Conservation (phyloP, 2,329 filamentous ascomycete species). For the Hypoxylon sp. region DNA sequence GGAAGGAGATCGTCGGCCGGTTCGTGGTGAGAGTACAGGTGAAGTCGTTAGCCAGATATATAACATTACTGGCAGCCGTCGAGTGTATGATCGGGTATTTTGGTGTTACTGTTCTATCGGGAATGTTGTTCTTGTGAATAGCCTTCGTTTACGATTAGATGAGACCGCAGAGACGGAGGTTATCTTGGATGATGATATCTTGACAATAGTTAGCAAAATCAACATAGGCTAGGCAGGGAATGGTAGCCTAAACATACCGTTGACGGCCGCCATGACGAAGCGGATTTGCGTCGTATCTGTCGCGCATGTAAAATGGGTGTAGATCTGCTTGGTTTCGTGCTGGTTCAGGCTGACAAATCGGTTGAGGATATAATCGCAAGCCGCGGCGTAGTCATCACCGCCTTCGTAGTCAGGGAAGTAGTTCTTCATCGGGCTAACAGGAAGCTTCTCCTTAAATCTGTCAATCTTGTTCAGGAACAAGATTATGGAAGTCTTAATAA, state of each 20-base stretch:
- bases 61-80: conserved; percentile 53
- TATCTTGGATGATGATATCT: conserved; percentile 99
- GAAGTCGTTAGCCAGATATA: conserved; percentile 55
- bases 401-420: conserved; percentile 95
- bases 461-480: conserved; percentile 92
- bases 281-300: conserved; percentile 99
- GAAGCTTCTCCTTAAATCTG: conserved; percentile 88
- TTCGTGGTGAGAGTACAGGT: conserved; percentile 50
- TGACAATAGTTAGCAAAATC: conserved; percentile 59
- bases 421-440: conserved; percentile 86
- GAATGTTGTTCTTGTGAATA: conserved; percentile 27
- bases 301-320: conserved; percentile 99
- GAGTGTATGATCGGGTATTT: conserved; percentile 50
- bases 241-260: conserved; percentile 74
- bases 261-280: conserved; percentile 99
- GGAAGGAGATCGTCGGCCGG: conserved; percentile 51
- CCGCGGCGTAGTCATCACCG: conserved; percentile 93
- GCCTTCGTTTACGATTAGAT: conserved; percentile 74
- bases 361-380: conserved; percentile 99
- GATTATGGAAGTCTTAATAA: conserved; percentile 91
- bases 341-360: conserved; percentile 98
- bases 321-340: conserved; percentile 99
- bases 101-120: conserved; percentile 42
- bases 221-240: not conserved
- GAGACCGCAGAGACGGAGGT: conserved; percentile 94